These are phyloP conservation scores for Fusarium succisae DNA, from an alignment of 2,329 filamentous ascomycete species.

Conservation along the genomic window DNA sequence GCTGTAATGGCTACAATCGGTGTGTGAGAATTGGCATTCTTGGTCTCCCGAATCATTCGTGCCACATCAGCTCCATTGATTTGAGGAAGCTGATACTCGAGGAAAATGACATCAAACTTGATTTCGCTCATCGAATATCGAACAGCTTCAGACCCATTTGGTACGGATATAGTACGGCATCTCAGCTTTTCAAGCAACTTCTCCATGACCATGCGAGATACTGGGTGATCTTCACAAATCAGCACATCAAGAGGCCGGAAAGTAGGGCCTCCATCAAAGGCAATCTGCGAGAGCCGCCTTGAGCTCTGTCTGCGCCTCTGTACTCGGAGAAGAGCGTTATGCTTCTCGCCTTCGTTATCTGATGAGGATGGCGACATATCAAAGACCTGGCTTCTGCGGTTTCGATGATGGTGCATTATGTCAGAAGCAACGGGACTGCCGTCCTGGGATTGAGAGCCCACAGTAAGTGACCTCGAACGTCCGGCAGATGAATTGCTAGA, in stretches of 20 bases:
- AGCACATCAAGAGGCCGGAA: constrained; percentile 93
- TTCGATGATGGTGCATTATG: constrained; percentile 80
- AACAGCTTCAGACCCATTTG: constrained; percentile 90
- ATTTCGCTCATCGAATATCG: constrained; percentile 96
- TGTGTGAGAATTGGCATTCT: constrained; percentile 92
- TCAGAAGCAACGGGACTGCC: constrained; percentile 78
- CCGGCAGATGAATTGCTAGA: constrained; percentile 68
- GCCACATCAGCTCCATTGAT: constrained; percentile 96
- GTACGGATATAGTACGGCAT: constrained; percentile 91
- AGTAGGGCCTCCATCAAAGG: constrained; percentile 80
- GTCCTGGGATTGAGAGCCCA: constrained; percentile 95
- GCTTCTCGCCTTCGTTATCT: constrained; percentile 93
- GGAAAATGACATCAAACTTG: constrained; percentile 98
- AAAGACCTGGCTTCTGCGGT: constrained; percentile 92
- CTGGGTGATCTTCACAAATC: constrained; percentile 97
- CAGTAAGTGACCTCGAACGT: constrained; percentile 86
- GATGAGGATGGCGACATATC: constrained; percentile 98
- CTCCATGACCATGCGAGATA: constrained; percentile 98
- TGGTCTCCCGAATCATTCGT: constrained; percentile 96
- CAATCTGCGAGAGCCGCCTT: constrained; percentile 91
- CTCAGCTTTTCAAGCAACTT: constrained; percentile 93
- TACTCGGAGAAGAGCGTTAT: constrained; percentile 89
- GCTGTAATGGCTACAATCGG: constrained; percentile 97
- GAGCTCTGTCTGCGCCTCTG: constrained; percentile 95
- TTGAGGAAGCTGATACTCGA: constrained; percentile 94